A percentile compares a stretch with the other conserved stretches of the same genome.
phyloP scores from a whole-genome alignment of 371 early-diverging fungal genomes.

The Actinomortierella ambigua region DNA sequence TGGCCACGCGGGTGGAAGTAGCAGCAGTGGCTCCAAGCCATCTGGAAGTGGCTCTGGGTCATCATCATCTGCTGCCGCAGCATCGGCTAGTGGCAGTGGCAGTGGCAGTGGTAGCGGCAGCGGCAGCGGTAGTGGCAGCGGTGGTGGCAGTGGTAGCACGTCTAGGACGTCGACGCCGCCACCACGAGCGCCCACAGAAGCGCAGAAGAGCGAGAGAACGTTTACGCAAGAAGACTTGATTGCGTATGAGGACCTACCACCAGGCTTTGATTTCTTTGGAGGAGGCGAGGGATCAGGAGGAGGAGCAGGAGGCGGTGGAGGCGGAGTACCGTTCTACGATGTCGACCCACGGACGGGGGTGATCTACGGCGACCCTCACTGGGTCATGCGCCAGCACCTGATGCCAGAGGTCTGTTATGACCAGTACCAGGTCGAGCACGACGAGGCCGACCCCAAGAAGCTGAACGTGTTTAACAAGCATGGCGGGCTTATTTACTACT shows the following conservation, averaged over 20 bases:
- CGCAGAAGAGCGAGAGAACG: neutral
- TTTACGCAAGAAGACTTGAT: slow-evolving; percentile 11
- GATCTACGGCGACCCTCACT: slow-evolving; percentile 39
- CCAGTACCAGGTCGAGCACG: slow-evolving; percentile 21
- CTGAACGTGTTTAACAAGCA: slow-evolving; percentile 36
- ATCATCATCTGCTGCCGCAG: slow-evolving; percentile 14
- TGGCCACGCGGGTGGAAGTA: too few relatives aligned
- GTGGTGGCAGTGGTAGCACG: too few relatives aligned
- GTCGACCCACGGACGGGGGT: slow-evolving; percentile 29
- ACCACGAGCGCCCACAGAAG: neutral
- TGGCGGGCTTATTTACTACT: slow-evolving; percentile 19
- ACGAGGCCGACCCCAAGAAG: slow-evolving; percentile 16
- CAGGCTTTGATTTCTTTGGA: slow-evolving; percentile 42
- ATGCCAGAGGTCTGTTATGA: slow-evolving; percentile 20
- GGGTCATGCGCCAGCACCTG: slow-evolving; percentile 22
- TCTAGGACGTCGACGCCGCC: slow-evolving; percentile 4
- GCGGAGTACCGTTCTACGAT: slow-evolving; percentile 38
- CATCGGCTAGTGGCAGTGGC: too few relatives aligned
- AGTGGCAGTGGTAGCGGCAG: too few relatives aligned
- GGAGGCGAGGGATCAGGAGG: too few relatives aligned
- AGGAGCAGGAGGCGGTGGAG: too few relatives aligned
- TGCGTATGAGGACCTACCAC: slow-evolving; percentile 26
- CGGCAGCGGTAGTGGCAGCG: too few relatives aligned
- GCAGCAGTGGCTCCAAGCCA: too few relatives aligned
- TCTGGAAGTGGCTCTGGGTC: too few relatives aligned